Evolutionary conservation across 2,329 filamentous ascomycete genomes (phyloP), one percentile per base, ranked within the genome.

Genomic region (Trichoderma oligosporum): DNA sequence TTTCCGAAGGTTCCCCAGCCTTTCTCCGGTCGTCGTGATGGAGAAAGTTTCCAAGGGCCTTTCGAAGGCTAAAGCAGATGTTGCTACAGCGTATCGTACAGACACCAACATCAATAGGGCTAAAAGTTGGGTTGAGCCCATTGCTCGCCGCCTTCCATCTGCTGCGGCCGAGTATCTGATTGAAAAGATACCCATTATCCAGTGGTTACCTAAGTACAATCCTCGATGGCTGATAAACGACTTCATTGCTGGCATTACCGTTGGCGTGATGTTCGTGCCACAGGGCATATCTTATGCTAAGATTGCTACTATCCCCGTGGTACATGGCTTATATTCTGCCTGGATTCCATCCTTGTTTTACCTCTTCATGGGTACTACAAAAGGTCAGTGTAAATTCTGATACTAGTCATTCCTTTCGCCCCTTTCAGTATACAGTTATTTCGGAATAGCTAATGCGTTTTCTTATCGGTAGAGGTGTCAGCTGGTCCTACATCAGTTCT

Each of bases 401-500:
- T n/a, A n/a, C n/a, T n/a, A n/a, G 7, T 5, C 8, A 22, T 14
- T 8, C 16, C 14, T 2, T n/a, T 5, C 18, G 2, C 9, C 9
- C n/a, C n/a, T 1, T 29, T 20, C 20, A 18, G n/a, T 7, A n/a
- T n/a, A 16, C 16, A n/a, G n/a, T 38, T 12, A 7, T 14, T 1
- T 14, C 2, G 24, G 9, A 18, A 53, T 11, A 31, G 9, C 59
- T 62, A 20, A 63, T 1, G 7, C 36, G 24, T 8, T 6, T 18
- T 16, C 7, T 22, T 14, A 0, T 7, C 3, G 12, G 42, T 39
- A 83, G 82, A 85, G 67, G 68, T 87, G 4, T 85, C 82, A 1
- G 81, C 79, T 0, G 83, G 84, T 4, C 84, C 84, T 11, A 87
- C 84, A 0, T 86, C 83, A 0, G 79, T 86, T 24, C 79, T 87